phyloP scores from a whole-genome alignment of 2,329 filamentous ascomycete genomes.

The Fusarium sp. region DNA sequence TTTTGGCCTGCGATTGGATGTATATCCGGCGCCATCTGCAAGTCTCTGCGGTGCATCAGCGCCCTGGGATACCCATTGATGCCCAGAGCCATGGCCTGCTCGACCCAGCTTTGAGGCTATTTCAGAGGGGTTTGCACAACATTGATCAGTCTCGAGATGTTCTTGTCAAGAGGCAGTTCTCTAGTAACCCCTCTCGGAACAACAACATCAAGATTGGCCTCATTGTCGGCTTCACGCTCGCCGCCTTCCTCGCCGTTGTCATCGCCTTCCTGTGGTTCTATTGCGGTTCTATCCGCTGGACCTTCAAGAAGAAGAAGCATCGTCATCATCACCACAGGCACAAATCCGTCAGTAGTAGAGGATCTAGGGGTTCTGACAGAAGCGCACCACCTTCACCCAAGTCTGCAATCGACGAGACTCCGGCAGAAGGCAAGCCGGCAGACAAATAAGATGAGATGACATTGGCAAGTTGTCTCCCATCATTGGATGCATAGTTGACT shows the following conservation, averaged over 20 bases:
- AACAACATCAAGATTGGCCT: slow-evolving; percentile 58
- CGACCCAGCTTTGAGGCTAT: slow-evolving; percentile 11
- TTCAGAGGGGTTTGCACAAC: neutral
- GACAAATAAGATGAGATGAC: slow-evolving; percentile 17
- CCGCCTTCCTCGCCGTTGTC: slow-evolving; percentile 53
- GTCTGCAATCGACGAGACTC: slow-evolving; percentile 26
- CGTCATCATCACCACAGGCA: slow-evolving; percentile 30
- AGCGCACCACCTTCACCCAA: slow-evolving; percentile 23
- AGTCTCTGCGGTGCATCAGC: slow-evolving; percentile 15
- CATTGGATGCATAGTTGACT: neutral
- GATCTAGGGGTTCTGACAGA: slow-evolving; percentile 48
- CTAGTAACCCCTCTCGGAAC: slow-evolving; percentile 44
- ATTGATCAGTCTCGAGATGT: neutral
- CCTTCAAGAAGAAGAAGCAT: slow-evolving; percentile 43
- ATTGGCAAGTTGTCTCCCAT: neutral
- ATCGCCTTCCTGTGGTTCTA: slow-evolving; percentile 56
- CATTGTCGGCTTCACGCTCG: slow-evolving; percentile 56
- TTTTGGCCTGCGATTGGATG: slow-evolving; percentile 39
- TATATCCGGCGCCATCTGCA: slow-evolving; percentile 44
- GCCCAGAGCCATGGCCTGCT: slow-evolving; percentile 20
- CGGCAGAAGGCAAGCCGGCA: slow-evolving; percentile 27
- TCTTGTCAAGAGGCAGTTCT: slow-evolving; percentile 43
- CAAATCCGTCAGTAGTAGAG: slow-evolving; percentile 47
- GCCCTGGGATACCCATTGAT: slow-evolving; percentile 13
- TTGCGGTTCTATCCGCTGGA: slow-evolving; percentile 52